Evolutionary conservation across 177 flowering plant species (phyloP).

Genomic region (Vitis hybrid): DNA sequence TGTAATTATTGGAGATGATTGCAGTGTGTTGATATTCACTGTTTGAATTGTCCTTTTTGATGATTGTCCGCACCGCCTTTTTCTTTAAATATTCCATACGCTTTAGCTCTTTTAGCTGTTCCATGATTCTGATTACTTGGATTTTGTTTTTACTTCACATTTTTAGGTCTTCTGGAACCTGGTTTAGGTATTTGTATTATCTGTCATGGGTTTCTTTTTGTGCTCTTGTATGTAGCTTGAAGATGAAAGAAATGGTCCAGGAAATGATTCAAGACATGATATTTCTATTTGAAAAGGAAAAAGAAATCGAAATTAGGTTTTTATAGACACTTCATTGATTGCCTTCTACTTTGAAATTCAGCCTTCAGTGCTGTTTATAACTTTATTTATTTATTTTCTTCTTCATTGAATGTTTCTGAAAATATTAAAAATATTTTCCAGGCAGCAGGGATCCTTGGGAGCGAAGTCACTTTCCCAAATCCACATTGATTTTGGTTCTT

Average conservation of each 20-base stretch:
- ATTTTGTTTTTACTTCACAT: slow-evolving; percentile 1
- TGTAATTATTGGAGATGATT: neutral
- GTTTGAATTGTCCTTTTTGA: neutral
- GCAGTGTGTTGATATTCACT: neutral
- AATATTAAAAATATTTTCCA: neutral
- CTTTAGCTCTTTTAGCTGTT: neutral
- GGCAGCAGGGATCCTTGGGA: slow-evolving; percentile 14
- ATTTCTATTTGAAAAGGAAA: neutral
- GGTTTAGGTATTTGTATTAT: neutral
- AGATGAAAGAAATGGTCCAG: neutral
- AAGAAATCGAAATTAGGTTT: neutral
- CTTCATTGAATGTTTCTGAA: neutral
- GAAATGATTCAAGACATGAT: neutral
- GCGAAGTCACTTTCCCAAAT: neutral
- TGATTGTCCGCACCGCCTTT: too few species aligned
- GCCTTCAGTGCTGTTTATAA: neutral
- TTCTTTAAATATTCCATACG: neutral
- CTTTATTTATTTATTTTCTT: neutral
- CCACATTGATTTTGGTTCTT: neutral
- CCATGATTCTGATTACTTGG: slow-evolving; percentile 1
- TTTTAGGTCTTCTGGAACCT: neutral
- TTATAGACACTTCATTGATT: neutral
- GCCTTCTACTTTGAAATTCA: neutral
- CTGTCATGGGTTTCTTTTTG: neutral
- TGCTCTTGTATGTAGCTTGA: neutral